Evolutionary conservation across 2,329 filamentous ascomycete genomes (phyloP).

Genomic region (Purpureocillium lavendulum): DNA sequence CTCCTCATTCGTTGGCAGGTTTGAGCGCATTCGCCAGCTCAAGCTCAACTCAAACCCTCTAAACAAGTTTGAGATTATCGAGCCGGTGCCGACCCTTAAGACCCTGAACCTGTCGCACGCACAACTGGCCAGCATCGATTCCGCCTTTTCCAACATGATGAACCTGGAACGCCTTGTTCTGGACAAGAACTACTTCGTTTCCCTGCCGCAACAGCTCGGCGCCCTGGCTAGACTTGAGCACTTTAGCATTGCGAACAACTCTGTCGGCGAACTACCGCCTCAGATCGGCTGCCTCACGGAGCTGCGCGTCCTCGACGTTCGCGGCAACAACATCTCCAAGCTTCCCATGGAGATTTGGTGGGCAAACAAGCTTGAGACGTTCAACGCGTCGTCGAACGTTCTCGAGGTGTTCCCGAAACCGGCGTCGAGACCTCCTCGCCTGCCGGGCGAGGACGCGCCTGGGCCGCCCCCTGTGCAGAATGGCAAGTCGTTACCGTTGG

Average conservation of each 20-base stretch:
- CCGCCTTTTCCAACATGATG: constrained; percentile 77
- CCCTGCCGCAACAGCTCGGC: constrained; percentile 77
- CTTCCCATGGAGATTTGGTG: constrained; percentile 95
- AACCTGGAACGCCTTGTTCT: constrained; percentile 82
- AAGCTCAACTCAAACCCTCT: constrained; percentile 93
- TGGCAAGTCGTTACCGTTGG: constrained; percentile 30
- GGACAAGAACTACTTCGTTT: constrained; percentile 94
- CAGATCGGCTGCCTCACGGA: constrained; percentile 86
- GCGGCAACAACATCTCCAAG: constrained; percentile 86
- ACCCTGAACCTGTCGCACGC: constrained; percentile 84
- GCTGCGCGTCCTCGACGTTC: constrained; percentile 75
- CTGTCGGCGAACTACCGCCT: constrained; percentile 70
- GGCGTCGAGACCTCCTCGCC: constrained; percentile 57
- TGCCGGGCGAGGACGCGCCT: constrained; percentile 40
- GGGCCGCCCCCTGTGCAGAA: constrained; percentile 25
- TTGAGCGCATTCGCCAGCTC: constrained; percentile 72
- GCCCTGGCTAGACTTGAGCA: constrained; percentile 77
- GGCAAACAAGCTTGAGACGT: constrained; percentile 78
- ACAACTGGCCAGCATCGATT: constrained; percentile 84
- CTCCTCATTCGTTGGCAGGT: constrained; percentile 83
- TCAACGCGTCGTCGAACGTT: constrained; percentile 94
- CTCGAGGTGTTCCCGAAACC: constrained; percentile 87
- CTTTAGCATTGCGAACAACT: constrained; percentile 90
- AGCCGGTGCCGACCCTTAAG: constrained; percentile 71
- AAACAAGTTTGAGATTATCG: constrained; percentile 80